These are phyloP conservation scores for Xerocomellus dryophilus DNA, from an alignment of 768 basidiomycete species.

Conservation along the genomic window DNA sequence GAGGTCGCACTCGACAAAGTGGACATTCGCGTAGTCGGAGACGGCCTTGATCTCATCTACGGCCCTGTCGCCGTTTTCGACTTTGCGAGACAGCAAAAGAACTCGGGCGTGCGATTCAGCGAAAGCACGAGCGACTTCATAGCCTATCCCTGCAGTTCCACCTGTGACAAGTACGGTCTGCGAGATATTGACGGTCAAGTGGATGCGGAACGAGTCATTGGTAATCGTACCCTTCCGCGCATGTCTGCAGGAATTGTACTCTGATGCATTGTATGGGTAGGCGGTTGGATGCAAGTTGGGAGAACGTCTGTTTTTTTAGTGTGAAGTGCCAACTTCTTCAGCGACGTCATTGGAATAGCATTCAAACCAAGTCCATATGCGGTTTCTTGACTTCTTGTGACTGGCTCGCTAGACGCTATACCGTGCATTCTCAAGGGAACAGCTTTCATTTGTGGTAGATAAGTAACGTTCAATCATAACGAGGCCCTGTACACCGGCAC, in stretches of 20 bases:
- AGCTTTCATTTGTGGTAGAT: background rate
- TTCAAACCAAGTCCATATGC: background rate
- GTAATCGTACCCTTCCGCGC: background rate
- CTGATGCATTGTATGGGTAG: background rate
- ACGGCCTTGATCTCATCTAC: background rate
- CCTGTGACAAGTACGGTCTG: background rate
- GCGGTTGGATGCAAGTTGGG: background rate
- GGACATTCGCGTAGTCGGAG: background rate
- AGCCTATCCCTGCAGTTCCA: background rate
- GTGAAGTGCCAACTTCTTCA: slow-evolving; percentile 1
- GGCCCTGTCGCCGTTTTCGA: background rate
- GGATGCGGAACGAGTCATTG: background rate
- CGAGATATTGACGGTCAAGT: background rate
- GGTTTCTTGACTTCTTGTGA: too few species aligned
- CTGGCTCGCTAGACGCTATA: background rate
- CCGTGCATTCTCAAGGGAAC: background rate
- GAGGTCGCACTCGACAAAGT: background rate
- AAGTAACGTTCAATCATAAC: background rate
- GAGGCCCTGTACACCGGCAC: background rate
- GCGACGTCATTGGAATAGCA: slow-evolving; percentile 8
- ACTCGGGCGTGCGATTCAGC: background rate
- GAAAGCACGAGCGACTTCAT: background rate
- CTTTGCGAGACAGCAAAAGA: background rate
- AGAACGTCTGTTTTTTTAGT: background rate
- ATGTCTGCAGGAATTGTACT: background rate